phyloP scores from a whole-genome alignment of 306 rosid species.

The Castanospermum australe region DNA sequence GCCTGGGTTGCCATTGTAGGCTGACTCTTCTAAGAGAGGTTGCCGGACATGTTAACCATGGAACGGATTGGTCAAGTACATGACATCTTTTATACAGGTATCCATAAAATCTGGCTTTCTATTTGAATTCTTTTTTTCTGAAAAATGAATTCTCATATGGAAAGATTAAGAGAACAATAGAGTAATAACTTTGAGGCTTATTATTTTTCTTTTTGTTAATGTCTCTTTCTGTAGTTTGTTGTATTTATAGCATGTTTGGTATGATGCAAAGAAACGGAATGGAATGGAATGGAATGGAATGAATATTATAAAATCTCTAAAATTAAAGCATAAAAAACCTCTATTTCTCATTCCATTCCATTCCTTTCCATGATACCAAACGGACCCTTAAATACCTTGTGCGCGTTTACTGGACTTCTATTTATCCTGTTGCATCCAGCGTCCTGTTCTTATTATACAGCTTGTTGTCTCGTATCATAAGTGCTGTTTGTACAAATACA shows the following conservation, averaged over 20 bases:
- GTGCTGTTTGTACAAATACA: not conserved
- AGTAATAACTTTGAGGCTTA: not conserved
- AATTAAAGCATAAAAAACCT: too few species aligned
- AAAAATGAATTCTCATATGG: slow-evolving; percentile 2
- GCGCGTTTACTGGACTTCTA: not conserved
- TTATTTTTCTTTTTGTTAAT: not conserved
- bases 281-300: too few species aligned
- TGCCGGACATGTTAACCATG: slow-evolving; percentile 14
- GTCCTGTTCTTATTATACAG: not conserved
- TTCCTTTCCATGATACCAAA: too few species aligned
- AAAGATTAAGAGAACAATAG: not conserved
- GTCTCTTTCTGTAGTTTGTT: not conserved
- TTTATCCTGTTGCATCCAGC: not conserved
- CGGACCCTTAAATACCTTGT: too few species aligned
- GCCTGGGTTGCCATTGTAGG: slow-evolving; percentile 8
- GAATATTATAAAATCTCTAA: too few species aligned
- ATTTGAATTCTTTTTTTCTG: not conserved
- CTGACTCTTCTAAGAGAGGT: not conserved
- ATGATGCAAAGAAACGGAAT: too few species aligned
- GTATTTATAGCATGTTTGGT: too few species aligned
- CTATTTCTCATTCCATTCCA: too few species aligned
- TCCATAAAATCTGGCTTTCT: not conserved
- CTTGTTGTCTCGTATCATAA: not conserved
- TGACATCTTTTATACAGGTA: not conserved
- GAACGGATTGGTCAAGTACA: not conserved